These are phyloP conservation scores for Phytopythium oedochilum DNA, from an alignment of 352 stramenopile species.

Conservation along the genomic window DNA sequence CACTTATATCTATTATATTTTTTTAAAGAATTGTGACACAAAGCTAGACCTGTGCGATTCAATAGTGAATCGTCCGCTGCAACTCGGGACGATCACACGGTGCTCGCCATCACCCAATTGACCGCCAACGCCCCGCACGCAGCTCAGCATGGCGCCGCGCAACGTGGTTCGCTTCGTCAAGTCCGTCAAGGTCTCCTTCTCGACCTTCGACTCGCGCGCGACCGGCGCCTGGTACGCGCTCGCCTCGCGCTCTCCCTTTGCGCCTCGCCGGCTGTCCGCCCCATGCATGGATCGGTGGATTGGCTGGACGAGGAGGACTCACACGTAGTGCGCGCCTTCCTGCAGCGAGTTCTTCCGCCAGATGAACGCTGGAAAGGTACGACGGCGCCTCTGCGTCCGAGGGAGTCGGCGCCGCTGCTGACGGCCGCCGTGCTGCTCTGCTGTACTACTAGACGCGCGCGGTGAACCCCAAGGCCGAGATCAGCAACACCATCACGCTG, in stretches of 20 bases:
- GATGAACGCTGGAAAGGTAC: conserved; percentile 72
- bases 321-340: too few species aligned
- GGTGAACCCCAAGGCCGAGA: conserved; percentile 79
- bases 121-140: neutral
- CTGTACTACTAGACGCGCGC: conserved; percentile 39
- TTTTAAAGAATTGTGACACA: too few species aligned
- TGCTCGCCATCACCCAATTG: neutral
- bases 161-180: conserved; percentile 87
- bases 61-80: too few species aligned
- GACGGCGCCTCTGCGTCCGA: neutral
- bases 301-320: neutral
- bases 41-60: too few species aligned
- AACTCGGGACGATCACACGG: too few species aligned
- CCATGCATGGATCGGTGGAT: too few species aligned
- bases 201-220: conserved; percentile 67
- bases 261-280: too few species aligned
- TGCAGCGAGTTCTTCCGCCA: conserved; percentile 84
- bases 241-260: too few species aligned
- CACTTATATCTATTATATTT: too few species aligned
- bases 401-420: too few species aligned
- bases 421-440: neutral
- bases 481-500: conserved; percentile 52
- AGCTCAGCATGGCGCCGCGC: conserved; percentile 57
- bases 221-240: conserved; percentile 61
- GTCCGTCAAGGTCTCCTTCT: conserved; percentile 82